phyloP scores from a whole-genome alignment of 352 stramenopile genomes.

The Globisporangium emineosum region DNA sequence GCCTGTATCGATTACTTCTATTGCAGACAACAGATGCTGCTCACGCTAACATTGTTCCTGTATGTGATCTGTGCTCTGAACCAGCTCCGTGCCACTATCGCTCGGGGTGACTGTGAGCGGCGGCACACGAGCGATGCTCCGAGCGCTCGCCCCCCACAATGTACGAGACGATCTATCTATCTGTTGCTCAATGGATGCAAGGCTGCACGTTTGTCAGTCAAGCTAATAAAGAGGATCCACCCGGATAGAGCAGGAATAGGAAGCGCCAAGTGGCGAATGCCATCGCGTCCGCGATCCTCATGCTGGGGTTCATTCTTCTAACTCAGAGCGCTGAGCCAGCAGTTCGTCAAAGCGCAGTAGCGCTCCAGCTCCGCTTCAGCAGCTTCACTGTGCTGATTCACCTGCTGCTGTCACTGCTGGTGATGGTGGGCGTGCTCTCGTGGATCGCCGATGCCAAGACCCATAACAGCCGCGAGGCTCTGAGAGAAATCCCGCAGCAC shows the following conservation, averaged over 20 bases:
- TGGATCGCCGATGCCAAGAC: constrained; percentile 19
- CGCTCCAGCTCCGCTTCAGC: constrained; percentile 16
- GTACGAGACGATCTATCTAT: constrained; percentile 3
- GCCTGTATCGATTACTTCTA: too few relatives aligned
- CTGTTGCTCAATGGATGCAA: background rate
- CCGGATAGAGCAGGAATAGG: constrained; percentile 6
- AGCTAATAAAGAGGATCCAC: background rate
- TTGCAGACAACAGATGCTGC: background rate
- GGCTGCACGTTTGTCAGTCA: background rate
- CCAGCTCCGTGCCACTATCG: constrained; percentile 20
- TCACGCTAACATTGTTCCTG: background rate
- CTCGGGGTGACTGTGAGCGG: constrained; percentile 16
- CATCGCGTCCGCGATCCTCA: background rate
- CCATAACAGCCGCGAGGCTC: background rate
- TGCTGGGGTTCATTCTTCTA: constrained; percentile 11
- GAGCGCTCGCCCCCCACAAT: background rate
- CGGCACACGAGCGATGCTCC: constrained; percentile 10
- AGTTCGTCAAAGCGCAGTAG: background rate
- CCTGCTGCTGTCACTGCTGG: constrained; percentile 17
- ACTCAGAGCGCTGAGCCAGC: background rate
- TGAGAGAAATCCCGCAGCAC: background rate
- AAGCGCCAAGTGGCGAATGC: background rate
- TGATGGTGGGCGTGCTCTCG: constrained; percentile 19
- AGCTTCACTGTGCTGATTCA: constrained; percentile 12
- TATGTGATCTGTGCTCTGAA: background rate